A percentile compares a stretch with the other conserved stretches of the same genome.
Evolutionary conservation across 1,284 basidiomycete genomes (phyloP).

Genomic region (Trametes polyzona): DNA sequence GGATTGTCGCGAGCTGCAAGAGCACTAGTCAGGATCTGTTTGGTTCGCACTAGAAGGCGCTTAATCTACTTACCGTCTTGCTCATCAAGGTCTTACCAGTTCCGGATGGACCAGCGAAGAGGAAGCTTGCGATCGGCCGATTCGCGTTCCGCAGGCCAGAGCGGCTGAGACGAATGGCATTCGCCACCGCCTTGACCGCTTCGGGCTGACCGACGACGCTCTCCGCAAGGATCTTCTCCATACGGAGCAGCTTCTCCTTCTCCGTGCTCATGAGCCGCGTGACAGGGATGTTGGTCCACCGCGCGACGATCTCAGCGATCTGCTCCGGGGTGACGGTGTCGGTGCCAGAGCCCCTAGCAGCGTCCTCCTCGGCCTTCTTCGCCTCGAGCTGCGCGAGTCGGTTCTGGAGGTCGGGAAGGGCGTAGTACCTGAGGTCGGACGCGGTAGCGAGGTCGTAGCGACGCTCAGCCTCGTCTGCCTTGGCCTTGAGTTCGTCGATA

Average conservation of each 20-base stretch:
- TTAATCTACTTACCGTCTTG: slow-evolving; percentile 72
- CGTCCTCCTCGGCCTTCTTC: slow-evolving; percentile 77
- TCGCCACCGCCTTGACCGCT: slow-evolving; percentile 88
- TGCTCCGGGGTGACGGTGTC: slow-evolving; percentile 90
- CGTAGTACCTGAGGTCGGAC: slow-evolving; percentile 92
- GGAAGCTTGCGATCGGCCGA: slow-evolving; percentile 90
- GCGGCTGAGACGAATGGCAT: slow-evolving; percentile 89
- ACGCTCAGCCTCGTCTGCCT: slow-evolving; percentile 94
- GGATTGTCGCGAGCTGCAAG: slow-evolving; percentile 75
- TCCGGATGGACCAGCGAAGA: slow-evolving; percentile 93
- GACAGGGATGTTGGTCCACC: slow-evolving; percentile 92
- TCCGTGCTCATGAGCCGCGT: slow-evolving; percentile 89
- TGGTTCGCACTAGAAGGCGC: not conserved
- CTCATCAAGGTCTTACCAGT: slow-evolving; percentile 88
- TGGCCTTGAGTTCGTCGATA: slow-evolving; percentile 92
- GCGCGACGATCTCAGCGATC: slow-evolving; percentile 89
- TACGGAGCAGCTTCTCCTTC: slow-evolving; percentile 84
- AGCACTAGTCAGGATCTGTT: slow-evolving; percentile 24
- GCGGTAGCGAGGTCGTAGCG: slow-evolving; percentile 84
- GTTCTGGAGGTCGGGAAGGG: slow-evolving; percentile 88
- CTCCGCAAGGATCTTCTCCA: slow-evolving; percentile 71
- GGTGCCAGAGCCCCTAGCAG: slow-evolving; percentile 51
- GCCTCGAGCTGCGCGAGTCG: slow-evolving; percentile 75
- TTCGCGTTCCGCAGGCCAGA: slow-evolving; percentile 86
- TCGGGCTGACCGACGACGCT: slow-evolving; percentile 90